These are phyloP conservation scores for Macrolepiota fuliginosa DNA, from an alignment of 768 basidiomycete species.

Conservation along the genomic window DNA sequence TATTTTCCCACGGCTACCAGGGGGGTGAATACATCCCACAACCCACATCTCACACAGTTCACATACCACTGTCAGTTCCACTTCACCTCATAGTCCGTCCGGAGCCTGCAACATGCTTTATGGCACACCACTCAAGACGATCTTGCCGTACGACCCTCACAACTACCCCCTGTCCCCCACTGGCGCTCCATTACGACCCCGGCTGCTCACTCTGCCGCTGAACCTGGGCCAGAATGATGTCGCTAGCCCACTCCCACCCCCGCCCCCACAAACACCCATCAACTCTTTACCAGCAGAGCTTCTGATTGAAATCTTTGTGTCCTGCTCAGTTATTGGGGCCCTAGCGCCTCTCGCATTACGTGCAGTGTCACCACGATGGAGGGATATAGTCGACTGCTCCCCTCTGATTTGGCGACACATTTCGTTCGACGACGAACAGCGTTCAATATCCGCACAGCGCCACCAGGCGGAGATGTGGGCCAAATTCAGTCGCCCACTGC, in stretches of 20 bases:
- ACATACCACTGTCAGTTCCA: neutral
- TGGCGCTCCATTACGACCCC: neutral
- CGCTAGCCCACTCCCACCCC: neutral
- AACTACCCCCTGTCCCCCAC: neutral
- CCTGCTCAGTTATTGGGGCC: constrained; percentile 39
- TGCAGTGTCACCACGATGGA: constrained; percentile 60
- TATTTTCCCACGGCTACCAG: neutral
- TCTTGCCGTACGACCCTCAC: neutral
- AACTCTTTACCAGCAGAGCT: constrained; percentile 55
- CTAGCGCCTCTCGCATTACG: constrained; percentile 48
- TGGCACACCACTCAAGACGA: neutral
- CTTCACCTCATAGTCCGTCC: neutral
- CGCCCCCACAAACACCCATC: constrained; percentile 20
- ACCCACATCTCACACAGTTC: constrained; percentile 4
- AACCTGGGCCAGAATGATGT: neutral
- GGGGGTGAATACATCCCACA: neutral
- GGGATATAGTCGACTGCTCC: constrained; percentile 45
- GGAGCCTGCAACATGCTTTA: neutral
- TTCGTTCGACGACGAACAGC: constrained; percentile 40
- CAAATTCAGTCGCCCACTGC: constrained; percentile 48
- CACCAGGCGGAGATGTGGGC: constrained; percentile 54
- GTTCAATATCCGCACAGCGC: constrained; percentile 30
- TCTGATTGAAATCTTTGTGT: constrained; percentile 58
- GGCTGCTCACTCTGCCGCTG: neutral
- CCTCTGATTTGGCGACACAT: constrained; percentile 64